Percentiles rank a stretch among this genome's conserved stretches.
Conservation (phyloP, 2,329 filamentous ascomycete genomes). For the Calycina herbarum region DNA sequence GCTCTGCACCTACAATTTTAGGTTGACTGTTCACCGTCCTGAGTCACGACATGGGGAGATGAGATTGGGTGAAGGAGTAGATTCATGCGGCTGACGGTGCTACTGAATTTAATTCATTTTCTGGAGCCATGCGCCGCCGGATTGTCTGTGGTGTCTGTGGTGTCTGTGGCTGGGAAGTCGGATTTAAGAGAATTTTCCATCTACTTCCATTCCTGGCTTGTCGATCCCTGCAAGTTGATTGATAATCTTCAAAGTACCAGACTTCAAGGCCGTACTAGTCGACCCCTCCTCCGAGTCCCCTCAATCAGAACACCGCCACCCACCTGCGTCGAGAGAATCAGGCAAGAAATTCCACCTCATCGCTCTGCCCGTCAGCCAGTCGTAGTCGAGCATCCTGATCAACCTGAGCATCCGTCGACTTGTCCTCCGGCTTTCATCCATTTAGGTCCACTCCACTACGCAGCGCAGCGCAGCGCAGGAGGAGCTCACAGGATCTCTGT, state of each 20-base stretch:
- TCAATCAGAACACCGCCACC: background rate
- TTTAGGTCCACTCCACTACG: background rate
- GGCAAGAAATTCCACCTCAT: slow-evolving; percentile 11
- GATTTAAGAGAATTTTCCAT: slow-evolving; percentile 4
- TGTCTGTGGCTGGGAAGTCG: background rate
- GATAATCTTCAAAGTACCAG: slow-evolving; percentile 1
- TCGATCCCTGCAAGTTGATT: slow-evolving; percentile 6
- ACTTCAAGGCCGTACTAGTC: background rate
- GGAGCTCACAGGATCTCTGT: background rate
- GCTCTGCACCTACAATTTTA: background rate
- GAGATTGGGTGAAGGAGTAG: background rate
- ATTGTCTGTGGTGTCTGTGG: background rate
- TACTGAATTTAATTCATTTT: background rate
- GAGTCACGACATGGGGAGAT: background rate
- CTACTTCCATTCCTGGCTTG: background rate
- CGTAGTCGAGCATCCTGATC: background rate
- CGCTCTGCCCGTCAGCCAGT: background rate
- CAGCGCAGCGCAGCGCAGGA: background rate
- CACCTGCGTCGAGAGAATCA: background rate
- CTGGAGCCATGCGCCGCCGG: background rate
- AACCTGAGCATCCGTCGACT: background rate
- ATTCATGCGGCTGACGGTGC: background rate
- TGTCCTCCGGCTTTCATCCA: slow-evolving; percentile 5
- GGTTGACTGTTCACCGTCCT: background rate
- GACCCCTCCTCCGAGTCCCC: background rate